These are phyloP conservation scores for Lathyrus sativus DNA, from an alignment of 306 rosid genomes.

Conservation along the genomic window DNA sequence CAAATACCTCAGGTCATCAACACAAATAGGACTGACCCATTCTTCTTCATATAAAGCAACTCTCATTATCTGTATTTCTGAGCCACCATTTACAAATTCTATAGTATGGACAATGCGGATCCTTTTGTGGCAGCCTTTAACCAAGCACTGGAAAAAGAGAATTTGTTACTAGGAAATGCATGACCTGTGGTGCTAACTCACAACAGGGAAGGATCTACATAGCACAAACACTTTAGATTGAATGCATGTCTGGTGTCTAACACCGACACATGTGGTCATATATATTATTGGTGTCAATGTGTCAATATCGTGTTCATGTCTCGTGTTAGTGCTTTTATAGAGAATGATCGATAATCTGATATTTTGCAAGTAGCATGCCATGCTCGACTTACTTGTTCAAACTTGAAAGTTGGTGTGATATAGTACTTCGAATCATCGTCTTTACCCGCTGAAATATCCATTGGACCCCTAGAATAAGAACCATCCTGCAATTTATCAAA, in stretches of 20 bases:
- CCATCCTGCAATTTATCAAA: constrained; percentile 71
- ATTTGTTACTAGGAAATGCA: no score
- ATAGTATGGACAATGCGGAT: constrained; percentile 85
- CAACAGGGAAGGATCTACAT: no score
- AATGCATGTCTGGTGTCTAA: not conserved
- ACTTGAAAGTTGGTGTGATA: constrained; percentile 80
- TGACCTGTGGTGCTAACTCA: no score
- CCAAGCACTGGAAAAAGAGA: constrained; percentile 67
- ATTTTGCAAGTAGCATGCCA: constrained; percentile 8
- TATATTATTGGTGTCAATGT: not conserved
- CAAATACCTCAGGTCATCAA: constrained; percentile 62
- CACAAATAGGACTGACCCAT: constrained; percentile 76
- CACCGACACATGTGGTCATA: not conserved
- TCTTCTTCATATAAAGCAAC: constrained; percentile 86
- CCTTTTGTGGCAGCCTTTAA: constrained; percentile 94
- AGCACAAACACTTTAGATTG: not conserved
- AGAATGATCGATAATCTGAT: constrained; percentile 1
- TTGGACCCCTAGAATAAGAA: constrained; percentile 90
- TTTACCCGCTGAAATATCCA: constrained; percentile 67
- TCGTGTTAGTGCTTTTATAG: not conserved
- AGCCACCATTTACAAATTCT: constrained; percentile 80
- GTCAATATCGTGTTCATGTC: not conserved
- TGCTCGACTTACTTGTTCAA: constrained; percentile 74
- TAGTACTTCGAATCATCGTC: constrained; percentile 63
- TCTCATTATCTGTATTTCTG: constrained; percentile 89